A percentile compares a stretch with the other conserved stretches of the same genome.
These are phyloP conservation scores for slime mould (Dictyostelium discoideum) DNA, from an alignment of 78 protist genomes.

Conservation along the genomic window DNA sequence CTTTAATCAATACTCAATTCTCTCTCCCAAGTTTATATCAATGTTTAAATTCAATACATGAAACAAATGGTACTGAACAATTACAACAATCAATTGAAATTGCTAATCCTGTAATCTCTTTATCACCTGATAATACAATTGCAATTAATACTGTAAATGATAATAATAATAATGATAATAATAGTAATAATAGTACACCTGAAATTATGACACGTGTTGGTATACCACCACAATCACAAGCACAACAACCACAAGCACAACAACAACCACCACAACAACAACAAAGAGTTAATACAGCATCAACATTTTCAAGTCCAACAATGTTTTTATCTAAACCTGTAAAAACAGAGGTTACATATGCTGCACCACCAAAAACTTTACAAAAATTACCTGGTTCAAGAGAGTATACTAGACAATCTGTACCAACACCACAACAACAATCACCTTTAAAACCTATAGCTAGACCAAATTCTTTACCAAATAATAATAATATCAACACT, in stretches of 20 bases:
- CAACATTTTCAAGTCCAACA: not conserved
- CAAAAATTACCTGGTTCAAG: not conserved
- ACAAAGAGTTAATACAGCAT: not conserved
- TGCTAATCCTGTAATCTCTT: not conserved
- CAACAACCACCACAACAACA: not conserved
- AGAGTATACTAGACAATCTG: not conserved
- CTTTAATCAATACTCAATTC: conserved; percentile 12
- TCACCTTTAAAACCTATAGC: not conserved
- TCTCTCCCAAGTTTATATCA: conserved; percentile 6
- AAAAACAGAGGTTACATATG: not conserved
- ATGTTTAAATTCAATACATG: conserved; percentile 22
- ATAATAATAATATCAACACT: not conserved
- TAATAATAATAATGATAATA: not conserved
- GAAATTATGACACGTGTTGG: not conserved
- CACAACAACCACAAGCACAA: not conserved
- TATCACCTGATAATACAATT: not conserved
- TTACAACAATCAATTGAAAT: conserved; percentile 21
- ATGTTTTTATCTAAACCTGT: conserved; percentile 6
- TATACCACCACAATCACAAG: not conserved
- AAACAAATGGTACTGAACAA: not conserved
- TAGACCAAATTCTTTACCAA: not conserved
- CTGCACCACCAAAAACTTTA: not conserved
- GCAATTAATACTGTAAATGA: not conserved
- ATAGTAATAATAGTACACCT: not conserved
- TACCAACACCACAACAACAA: not conserved